These are phyloP conservation scores for Pythium utonaiense DNA, from an alignment of 352 stramenopile genomes.

Conservation along the genomic window DNA sequence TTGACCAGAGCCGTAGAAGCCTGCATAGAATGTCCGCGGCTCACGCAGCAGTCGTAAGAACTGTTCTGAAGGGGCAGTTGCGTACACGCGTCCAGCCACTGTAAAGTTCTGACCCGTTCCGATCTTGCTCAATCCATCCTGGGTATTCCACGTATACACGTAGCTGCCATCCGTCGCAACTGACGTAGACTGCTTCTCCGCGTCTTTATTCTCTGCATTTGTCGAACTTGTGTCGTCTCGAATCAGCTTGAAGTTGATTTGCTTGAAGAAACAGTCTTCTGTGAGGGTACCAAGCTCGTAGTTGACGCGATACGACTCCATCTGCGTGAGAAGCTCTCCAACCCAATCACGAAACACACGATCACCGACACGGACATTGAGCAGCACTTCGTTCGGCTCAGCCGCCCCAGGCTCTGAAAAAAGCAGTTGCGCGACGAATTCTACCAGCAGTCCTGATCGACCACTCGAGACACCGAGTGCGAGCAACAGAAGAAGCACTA, in stretches of 20 bases:
- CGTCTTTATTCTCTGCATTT: slow-evolving; percentile 19
- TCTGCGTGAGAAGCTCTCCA: slow-evolving; percentile 29
- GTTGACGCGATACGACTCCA: slow-evolving; percentile 56
- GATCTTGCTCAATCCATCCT: slow-evolving; percentile 50
- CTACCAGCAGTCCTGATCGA: slow-evolving; percentile 41
- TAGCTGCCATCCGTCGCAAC: slow-evolving; percentile 68
- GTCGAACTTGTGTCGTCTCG: neutral
- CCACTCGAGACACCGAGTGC: slow-evolving; percentile 58
- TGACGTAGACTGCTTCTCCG: slow-evolving; percentile 13
- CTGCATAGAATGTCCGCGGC: slow-evolving; percentile 24
- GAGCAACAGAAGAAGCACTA: slow-evolving; percentile 46
- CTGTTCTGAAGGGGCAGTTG: slow-evolving; percentile 21
- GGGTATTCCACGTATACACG: slow-evolving; percentile 52
- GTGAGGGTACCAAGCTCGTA: slow-evolving; percentile 50
- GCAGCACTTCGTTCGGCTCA: neutral
- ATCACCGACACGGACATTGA: slow-evolving; percentile 4
- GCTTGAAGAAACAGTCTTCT: slow-evolving; percentile 36
- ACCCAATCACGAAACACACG: slow-evolving; percentile 41
- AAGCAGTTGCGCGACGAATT: slow-evolving; percentile 41
- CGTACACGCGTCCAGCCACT: slow-evolving; percentile 67
- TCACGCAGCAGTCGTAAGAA: slow-evolving; percentile 29
- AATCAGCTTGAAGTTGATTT: slow-evolving; percentile 41
- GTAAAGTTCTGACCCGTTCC: slow-evolving; percentile 72
- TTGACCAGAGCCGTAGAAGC: slow-evolving; percentile 39
- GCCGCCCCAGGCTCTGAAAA: neutral